Conservation (phyloP, 116 monocot species). For the Cymodocea nodosa region DNA sequence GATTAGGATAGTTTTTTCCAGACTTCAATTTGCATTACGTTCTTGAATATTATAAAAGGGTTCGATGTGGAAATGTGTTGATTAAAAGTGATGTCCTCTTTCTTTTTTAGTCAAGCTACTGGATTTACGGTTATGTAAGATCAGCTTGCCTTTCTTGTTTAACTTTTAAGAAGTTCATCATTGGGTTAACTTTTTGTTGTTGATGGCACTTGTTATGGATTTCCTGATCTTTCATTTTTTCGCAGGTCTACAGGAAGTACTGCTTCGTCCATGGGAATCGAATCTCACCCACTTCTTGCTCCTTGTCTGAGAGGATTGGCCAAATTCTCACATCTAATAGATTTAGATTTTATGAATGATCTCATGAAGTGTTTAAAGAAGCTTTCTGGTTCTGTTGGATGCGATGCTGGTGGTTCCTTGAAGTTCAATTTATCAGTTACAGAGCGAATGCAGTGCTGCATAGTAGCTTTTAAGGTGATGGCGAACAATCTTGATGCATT, state of each 20-base stretch:
- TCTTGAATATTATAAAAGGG: no score
- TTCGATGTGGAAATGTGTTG: no score
- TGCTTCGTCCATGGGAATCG: constrained; percentile 18
- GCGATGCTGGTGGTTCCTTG: constrained; percentile 9
- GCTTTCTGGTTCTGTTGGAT: constrained; percentile 47
- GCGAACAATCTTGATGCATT: constrained; percentile 89
- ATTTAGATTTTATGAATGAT: constrained; percentile 86
- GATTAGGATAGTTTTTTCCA: no score
- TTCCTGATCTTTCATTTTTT: constrained; percentile 3
- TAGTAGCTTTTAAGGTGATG: constrained; percentile 88
- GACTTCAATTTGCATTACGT: no score
- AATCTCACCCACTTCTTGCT: constrained; percentile 56
- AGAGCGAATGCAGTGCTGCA: constrained; percentile 86
- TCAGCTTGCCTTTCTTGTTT: no score
- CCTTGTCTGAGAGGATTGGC: constrained; percentile 77
- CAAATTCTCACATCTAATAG: constrained; percentile 93
- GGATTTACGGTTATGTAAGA: no score
- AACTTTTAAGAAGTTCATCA: no score
- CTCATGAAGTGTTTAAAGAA: constrained; percentile 67
- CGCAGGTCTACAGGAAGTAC: constrained; percentile 17
- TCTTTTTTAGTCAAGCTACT: no score
- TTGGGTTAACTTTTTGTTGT: no score
- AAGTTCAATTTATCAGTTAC: constrained; percentile 48
- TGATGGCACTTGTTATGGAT: no score
- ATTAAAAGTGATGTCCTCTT: no score